A percentile compares a stretch with the other conserved stretches of the same genome.
phyloP scores from a whole-genome alignment of 2,329 filamentous ascomycete species.

The Lasiodiplodia theobromae region DNA sequence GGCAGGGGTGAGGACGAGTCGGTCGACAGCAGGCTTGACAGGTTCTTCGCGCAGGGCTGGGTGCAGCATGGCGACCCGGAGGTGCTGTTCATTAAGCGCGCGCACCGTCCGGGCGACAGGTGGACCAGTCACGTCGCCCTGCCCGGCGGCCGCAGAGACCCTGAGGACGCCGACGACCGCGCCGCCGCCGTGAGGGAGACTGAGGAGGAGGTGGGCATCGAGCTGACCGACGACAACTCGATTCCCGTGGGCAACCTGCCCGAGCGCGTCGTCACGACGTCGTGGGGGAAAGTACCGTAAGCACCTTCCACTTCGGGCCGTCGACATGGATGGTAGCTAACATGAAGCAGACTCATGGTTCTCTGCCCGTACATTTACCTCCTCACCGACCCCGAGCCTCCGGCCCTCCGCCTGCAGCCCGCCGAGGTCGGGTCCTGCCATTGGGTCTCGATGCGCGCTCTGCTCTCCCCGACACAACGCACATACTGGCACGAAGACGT shows the following conservation, averaged over 20 bases:
- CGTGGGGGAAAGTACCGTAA: constrained; percentile 70
- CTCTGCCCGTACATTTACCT: constrained; percentile 74
- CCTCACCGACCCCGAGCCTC: constrained; percentile 62
- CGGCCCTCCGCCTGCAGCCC: constrained; percentile 68
- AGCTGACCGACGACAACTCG: constrained; percentile 58
- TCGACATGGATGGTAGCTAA: not conserved
- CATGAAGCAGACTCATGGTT: constrained; percentile 66
- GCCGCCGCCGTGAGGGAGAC: constrained; percentile 70
- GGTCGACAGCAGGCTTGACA: constrained; percentile 54
- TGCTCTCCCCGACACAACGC: constrained; percentile 66
- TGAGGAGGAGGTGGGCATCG: constrained; percentile 70
- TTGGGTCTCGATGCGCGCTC: constrained; percentile 70
- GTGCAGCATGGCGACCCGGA: constrained; percentile 71
- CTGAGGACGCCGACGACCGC: constrained; percentile 67
- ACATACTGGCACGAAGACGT: constrained; percentile 71
- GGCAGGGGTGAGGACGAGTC: constrained; percentile 31
- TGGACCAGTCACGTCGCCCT: constrained; percentile 75
- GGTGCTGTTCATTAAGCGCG: constrained; percentile 74
- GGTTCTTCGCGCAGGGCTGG: constrained; percentile 71
- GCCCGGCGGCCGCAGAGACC: constrained; percentile 71
- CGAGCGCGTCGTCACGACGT: constrained; percentile 70
- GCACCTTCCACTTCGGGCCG: constrained; percentile 35
- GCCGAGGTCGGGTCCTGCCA: constrained; percentile 73
- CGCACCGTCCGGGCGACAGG: constrained; percentile 68
- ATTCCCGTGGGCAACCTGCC: constrained; percentile 67